A percentile compares a stretch with the other conserved stretches of the same genome.
phyloP scores from a whole-genome alignment of 768 basidiomycete genomes.

The Crepidotus variabilis region DNA sequence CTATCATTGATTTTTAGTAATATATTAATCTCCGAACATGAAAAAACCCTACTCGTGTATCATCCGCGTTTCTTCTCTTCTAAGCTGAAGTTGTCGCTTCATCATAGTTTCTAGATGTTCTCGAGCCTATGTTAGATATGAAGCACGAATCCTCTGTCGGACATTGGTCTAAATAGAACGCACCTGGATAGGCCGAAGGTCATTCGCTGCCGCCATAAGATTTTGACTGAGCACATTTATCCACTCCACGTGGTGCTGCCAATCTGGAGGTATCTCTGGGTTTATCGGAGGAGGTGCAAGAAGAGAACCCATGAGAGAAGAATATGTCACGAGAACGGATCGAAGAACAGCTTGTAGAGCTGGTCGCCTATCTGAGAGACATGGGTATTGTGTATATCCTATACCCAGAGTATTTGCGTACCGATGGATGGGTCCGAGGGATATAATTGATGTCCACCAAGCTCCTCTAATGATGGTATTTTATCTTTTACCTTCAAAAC shows the following conservation, averaged over 20 bases:
- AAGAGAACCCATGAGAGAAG: constrained; percentile 64
- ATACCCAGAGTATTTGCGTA: constrained; percentile 22
- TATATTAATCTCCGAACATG: background rate
- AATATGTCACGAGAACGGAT: constrained; percentile 79
- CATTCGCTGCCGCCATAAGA: constrained; percentile 87
- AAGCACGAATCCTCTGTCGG: background rate
- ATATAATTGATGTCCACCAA: constrained; percentile 79
- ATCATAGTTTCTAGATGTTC: constrained; percentile 82
- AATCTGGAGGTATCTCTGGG: constrained; percentile 53
- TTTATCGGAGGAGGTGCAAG: constrained; percentile 55
- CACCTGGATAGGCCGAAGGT: constrained; percentile 85
- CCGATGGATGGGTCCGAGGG: constrained; percentile 69
- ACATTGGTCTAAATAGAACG: background rate
- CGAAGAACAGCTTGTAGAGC: constrained; percentile 69
- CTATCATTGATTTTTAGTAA: constrained; percentile 27
- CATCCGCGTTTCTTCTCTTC: constrained; percentile 65
- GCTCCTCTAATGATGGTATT: constrained; percentile 76
- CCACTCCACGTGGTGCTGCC: constrained; percentile 78
- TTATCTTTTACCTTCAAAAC: constrained; percentile 66
- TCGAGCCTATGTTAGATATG: constrained; percentile 57
- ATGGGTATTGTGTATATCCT: background rate
- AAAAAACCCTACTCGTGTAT: constrained; percentile 58
- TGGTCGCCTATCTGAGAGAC: constrained; percentile 64
- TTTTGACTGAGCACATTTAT: constrained; percentile 79
- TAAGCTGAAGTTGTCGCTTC: constrained; percentile 69